These are phyloP conservation scores for Talaromyces sp. DNA, from an alignment of 2,329 filamentous ascomycete genomes.

Conservation along the genomic window DNA sequence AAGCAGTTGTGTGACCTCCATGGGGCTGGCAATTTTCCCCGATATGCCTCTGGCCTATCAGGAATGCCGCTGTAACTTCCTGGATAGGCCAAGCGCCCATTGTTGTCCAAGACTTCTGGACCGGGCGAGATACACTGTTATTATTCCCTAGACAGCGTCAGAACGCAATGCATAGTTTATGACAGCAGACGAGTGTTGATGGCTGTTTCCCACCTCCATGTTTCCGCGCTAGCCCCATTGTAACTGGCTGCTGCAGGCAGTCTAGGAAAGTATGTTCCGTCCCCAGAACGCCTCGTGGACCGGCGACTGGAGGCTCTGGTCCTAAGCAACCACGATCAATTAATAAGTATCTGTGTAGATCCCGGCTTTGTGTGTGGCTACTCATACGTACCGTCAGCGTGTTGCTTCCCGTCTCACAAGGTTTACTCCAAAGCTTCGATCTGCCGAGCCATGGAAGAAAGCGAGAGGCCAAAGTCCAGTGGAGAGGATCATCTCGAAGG, in stretches of 20 bases:
- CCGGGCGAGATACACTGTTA: not conserved
- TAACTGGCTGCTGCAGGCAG: not conserved
- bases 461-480: not conserved
- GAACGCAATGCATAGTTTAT: not conserved
- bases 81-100: not conserved
- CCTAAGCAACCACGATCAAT: not conserved
- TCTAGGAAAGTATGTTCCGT: not conserved
- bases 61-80: not conserved
- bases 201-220: not conserved
- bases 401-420: not conserved
- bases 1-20: not conserved
- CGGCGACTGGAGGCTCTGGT: not conserved
- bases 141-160: not conserved
- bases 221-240: not conserved
- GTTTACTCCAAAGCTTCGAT: not conserved
- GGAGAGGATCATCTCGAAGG: not conserved
- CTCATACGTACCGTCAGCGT: not conserved
- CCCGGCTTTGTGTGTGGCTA: not conserved
- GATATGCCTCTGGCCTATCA: not conserved
- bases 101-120: not conserved
- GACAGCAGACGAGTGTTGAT: not conserved
- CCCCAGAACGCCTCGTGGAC: not conserved
- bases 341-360: not conserved
- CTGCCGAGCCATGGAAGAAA: slow-evolving; percentile 3
- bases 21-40: not conserved